A percentile compares a stretch with the other conserved stretches of the same genome.
phyloP scores from a whole-genome alignment of 441 rosid species.

The Populus trichocarpa region DNA sequence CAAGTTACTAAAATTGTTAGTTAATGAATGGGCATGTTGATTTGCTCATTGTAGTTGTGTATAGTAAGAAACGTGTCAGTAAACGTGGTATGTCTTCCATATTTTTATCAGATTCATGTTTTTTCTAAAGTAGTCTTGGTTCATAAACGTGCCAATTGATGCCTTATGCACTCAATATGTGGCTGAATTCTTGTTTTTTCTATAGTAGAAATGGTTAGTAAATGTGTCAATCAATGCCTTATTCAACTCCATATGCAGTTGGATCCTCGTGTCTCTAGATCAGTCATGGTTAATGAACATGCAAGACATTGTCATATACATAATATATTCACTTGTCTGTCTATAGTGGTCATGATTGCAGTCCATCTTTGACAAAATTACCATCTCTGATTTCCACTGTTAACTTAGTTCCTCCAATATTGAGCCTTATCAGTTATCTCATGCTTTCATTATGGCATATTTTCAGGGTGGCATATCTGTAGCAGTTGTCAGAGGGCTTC shows the following conservation, averaged over 20 bases:
- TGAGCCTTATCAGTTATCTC: slow-evolving; percentile 3
- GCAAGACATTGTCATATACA: neutral
- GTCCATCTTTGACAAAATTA: neutral
- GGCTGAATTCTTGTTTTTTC: neutral
- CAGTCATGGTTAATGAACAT: neutral
- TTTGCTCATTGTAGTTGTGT: neutral
- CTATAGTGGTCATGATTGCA: neutral
- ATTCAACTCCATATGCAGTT: neutral
- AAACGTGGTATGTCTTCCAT: neutral
- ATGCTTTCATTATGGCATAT: neutral
- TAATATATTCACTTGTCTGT: neutral
- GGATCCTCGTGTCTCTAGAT: neutral
- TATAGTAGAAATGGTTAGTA: neutral
- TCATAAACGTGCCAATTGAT: neutral
- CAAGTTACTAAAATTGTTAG: neutral
- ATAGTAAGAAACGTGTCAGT: too few relatives aligned
- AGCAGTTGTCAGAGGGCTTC: slow-evolving; percentile 86
- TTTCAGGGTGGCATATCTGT: slow-evolving; percentile 99
- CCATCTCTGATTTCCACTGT: neutral
- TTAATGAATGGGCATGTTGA: neutral
- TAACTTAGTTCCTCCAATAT: neutral
- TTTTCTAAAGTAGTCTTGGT: neutral
- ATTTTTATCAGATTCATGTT: neutral
- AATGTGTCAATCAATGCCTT: neutral
- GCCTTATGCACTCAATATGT: neutral